Base-by-base conservation (phyloP, 2,329 filamentous ascomycete species). In the Bipolaris victoriae region DNA sequence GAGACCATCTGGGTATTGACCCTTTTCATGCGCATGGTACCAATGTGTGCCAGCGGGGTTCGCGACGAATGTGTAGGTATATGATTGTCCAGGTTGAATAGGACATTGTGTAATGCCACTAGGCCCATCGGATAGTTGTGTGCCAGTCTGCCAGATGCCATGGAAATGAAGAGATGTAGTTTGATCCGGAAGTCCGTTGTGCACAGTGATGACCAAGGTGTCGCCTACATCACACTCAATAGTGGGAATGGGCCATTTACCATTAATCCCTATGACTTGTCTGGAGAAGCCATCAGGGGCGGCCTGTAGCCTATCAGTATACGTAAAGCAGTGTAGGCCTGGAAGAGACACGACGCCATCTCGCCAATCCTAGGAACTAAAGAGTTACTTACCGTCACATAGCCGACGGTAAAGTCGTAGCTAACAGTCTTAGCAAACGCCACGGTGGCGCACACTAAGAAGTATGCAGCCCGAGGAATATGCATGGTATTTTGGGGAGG, bases 241-340 rank as follows among this genome's bases (percentile, higher is more conserved):
- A 24, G 77, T 75, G 1, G 91, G 90, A 5, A 58, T 61, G 0
- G 61, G 61, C 48, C 60, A 49, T 77, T 88, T 74, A 4, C 85
- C 85, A 68, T 95, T 94, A 78, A 95, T 89, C 44, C 89, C 90
- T 70, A 94, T 90, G 3, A 85, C 84, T n/a, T 86, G 82, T 31
- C 90, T 83, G 37, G 84, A 80, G 57, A 83, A 82, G 20, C 87
- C 88, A 77, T 94, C 90, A 0, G 90, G 91, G 4, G 67, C 43
- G 31, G 55, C 55, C 55, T 55, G 24, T 2, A 5, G 2, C 3
- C 16, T 24, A 35, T 58, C 2, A 58, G 55, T 11, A 37, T 22
- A 31, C 26, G 20, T 3, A 6, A n/a, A 16, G n/a, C 10, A 0
- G 15, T 24, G 7, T 1, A 18, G 18, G 6, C n/a, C 2, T 11